Base-by-base conservation (phyloP, 2,329 filamentous ascomycete genomes). In the Aspergillus fructus region DNA sequence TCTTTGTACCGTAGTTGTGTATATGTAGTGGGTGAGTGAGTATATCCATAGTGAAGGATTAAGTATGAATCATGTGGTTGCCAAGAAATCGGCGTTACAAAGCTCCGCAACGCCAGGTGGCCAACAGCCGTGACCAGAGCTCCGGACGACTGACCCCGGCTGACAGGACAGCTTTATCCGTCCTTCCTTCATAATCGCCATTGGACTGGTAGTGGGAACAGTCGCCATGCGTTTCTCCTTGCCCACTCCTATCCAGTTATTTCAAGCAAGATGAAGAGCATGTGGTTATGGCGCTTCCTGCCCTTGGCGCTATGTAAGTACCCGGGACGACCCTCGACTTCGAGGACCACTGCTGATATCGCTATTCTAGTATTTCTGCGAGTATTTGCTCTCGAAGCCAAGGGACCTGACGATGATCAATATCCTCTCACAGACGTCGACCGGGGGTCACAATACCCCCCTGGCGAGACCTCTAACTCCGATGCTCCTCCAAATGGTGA, bases 41-140 rank as follows among this genome's bases (percentile, higher is more conserved):
- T 21, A 3, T 2, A 3, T 2, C n/a, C n/a, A n/a, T n/a, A n/a
- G n/a, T n/a, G n/a, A n/a, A n/a, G n/a, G n/a, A n/a, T n/a, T n/a
- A n/a, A 37, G 34, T 37, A 37, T 15, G 15, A 37, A 24, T 37
- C 33, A 49, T 49, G 47, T 37, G 13, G 34, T n/a, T 50, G 41
- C 41, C 47, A 53, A 51, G 59, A 58, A 57, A 24, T 71, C 69
- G 70, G 70, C 59, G 64, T 67, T 72, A 73, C 68, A 64, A 71
- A 72, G 62, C 68, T 71, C 70, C 71, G 70, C 69, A 60, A 64
- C 65, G 71, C 68, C 71, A 74, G 70, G 71, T 74, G 71, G 71
- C 71, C 71, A n/a, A 34, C 64, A 64, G 60, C 55, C 51, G n/a
- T 30, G 37, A 17, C 15, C 12, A 37, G 39, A 51, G 59, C 53